phyloP scores from a whole-genome alignment of 1,139 yeast species.

The Scheffersomyces stambukii region DNA sequence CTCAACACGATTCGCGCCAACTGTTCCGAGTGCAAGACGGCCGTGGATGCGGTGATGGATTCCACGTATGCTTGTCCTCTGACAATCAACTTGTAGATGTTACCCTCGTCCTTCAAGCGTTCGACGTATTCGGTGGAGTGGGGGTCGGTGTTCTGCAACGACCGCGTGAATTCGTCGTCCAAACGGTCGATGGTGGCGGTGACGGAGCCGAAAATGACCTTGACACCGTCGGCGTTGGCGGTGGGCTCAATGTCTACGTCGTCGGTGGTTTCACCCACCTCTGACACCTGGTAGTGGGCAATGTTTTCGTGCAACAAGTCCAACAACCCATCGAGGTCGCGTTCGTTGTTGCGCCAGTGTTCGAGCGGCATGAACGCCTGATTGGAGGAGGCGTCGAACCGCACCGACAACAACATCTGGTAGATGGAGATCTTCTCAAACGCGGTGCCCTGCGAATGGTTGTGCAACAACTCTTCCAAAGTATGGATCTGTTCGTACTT shows the following conservation, averaged over 20 bases:
- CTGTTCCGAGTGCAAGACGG: constrained; percentile 50
- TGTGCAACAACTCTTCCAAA: constrained; percentile 61
- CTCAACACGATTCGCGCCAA: constrained; percentile 75
- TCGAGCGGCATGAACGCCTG: constrained; percentile 73
- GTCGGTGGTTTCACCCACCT: constrained; percentile 72
- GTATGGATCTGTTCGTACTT: constrained; percentile 70
- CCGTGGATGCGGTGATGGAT: constrained; percentile 45
- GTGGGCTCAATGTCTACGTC: constrained; percentile 77
- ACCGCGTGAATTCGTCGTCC: constrained; percentile 89
- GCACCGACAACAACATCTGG: constrained; percentile 78
- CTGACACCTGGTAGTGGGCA: constrained; percentile 63
- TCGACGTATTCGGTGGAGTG: constrained; percentile 93
- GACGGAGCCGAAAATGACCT: constrained; percentile 77
- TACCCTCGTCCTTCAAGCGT: constrained; percentile 83
- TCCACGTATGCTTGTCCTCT: constrained; percentile 88
- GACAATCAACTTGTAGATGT: constrained; percentile 69
- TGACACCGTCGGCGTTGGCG: constrained; percentile 60
- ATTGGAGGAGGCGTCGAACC: constrained; percentile 75
- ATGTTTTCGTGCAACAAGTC: constrained; percentile 62
- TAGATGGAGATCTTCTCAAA: constrained; percentile 79
- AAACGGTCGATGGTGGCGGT: constrained; percentile 87
- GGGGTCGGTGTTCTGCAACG: constrained; percentile 86
- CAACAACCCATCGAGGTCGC: constrained; percentile 61
- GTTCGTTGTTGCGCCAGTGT: constrained; percentile 73
- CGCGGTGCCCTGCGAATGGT: constrained; percentile 27